Evolutionary conservation across 257 asterid genomes (phyloP), one percentile per base, ranked within the genome.

Genomic region (Ehretia macrophylla): DNA sequence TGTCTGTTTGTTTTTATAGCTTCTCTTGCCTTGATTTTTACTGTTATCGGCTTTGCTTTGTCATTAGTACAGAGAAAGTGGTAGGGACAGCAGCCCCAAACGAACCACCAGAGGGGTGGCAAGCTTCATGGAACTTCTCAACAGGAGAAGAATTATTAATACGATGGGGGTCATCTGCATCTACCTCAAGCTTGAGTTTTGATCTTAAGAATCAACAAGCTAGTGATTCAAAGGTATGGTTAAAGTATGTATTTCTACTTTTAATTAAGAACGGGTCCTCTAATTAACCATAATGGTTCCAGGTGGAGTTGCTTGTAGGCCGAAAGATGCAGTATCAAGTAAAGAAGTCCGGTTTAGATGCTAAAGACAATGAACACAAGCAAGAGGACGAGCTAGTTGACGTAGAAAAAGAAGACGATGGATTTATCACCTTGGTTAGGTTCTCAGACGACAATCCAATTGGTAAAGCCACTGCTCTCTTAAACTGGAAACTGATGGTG

Each of bases 61-160:
- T 66, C 75, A 69, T 85, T 87, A 79, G 94, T 79, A 75, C 96
- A 91, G 98, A 72, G 88, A 85, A 88, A 79, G 79, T 85, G 58
- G 88, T 88, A 54, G 98, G 98, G 58, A 84, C 86, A 46, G 98
- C 95, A 39, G 75, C 81, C 68, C 98, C 95, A 8, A 83, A 77
- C 68, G 90, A 80, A 74, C 88, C 90, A 10, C 83, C 77, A 1
- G 83, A 82, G 58, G 98, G 81, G 14, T 79, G 72, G 76, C 88
- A 88, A 71, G 85, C 94, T 38, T 75, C 69, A 10, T 91, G 98
- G 98, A 84, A 65, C 74, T 75, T 91, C 76, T 85, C 98, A 18
- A 79, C 85, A 0, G 92, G 87, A 55, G 22, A 82, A 57, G 87
- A 88, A 50, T 65, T 88, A 38, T 55, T 71, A 21, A 78, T 85